Conservation (phyloP, 306 rosid genomes). For the Luffa acutangula region DNA sequence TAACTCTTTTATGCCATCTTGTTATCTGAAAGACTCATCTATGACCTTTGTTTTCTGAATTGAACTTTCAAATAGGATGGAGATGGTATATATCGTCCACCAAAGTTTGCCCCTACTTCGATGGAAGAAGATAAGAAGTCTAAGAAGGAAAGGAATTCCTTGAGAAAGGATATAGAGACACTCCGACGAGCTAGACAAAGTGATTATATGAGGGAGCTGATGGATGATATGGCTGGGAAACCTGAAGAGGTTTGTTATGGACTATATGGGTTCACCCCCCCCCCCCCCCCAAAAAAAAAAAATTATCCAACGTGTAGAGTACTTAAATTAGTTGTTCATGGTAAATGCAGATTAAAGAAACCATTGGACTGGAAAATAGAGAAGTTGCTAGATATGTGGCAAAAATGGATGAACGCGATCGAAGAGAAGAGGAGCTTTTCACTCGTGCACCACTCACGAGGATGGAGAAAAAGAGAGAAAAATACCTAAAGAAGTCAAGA, state of each 20-base stretch:
- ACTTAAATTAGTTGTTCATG: slow-evolving; percentile 15
- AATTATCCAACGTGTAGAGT: neutral
- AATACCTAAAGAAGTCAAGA: slow-evolving; percentile 60
- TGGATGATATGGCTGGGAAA: slow-evolving; percentile 62
- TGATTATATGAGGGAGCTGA: slow-evolving; percentile 42
- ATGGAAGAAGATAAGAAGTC: slow-evolving; percentile 57
- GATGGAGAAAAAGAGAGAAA: slow-evolving; percentile 65
- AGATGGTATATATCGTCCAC: slow-evolving; percentile 37
- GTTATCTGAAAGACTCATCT: neutral
- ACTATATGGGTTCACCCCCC: neutral
- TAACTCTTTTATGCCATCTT: neutral
- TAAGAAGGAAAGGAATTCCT: slow-evolving; percentile 52
- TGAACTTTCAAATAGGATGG: slow-evolving; percentile 34
- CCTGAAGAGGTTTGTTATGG: slow-evolving; percentile 70
- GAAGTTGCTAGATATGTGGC: slow-evolving; percentile 47
- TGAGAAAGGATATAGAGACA: slow-evolving; percentile 55
- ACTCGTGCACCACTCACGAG: slow-evolving; percentile 65
- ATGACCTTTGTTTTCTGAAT: slow-evolving; percentile 4
- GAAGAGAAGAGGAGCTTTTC: slow-evolving; percentile 68
- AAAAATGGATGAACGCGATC: slow-evolving; percentile 59
- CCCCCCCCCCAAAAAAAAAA: too few relatives aligned
- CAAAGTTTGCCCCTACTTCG: slow-evolving; percentile 54
- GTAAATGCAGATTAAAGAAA: slow-evolving; percentile 47
- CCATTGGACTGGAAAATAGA: slow-evolving; percentile 45
- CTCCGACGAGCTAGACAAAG: slow-evolving; percentile 48